Conservation (phyloP, 1,139 yeast genomes). For the Kurtzmaniella quercitrusa region DNA sequence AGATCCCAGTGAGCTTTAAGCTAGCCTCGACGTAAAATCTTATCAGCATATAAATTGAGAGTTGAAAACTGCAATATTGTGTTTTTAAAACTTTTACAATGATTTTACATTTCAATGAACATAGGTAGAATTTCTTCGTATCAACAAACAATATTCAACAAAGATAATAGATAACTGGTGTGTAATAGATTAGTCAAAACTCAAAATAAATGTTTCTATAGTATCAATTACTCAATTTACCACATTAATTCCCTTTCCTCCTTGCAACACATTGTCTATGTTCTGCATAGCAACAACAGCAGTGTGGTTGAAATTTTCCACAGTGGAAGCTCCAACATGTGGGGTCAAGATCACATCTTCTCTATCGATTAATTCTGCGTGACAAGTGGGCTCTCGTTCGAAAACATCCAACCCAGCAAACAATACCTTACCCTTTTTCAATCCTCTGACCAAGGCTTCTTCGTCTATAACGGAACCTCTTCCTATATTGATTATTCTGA, state of each 20-base stretch:
- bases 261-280: conserved; percentile 36
- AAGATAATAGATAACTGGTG: too few relatives aligned
- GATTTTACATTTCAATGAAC: too few relatives aligned
- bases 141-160: too few relatives aligned
- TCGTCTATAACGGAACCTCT: conserved; percentile 74
- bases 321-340: conserved; percentile 72
- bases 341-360: conserved; percentile 74
- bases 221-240: conserved; percentile 41
- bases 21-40: too few relatives aligned
- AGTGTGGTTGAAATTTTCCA: conserved; percentile 44
- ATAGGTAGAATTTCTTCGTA: too few relatives aligned
- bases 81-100: too few relatives aligned
- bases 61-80: too few relatives aligned
- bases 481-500: conserved; percentile 73
- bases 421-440: conserved; percentile 61
- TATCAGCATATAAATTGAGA: too few relatives aligned
- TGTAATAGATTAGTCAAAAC: too few relatives aligned
- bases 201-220: too few relatives aligned
- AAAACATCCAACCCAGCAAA: conserved; percentile 82
- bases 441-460: conserved; percentile 62
- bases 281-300: conserved; percentile 45
- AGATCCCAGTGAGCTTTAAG: too few relatives aligned
- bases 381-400: conserved; percentile 62
- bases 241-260: conserved; percentile 27
- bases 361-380: conserved; percentile 49